Percentiles rank a stretch among this genome's conserved stretches.
phyloP scores from a whole-genome alignment of 2,329 filamentous ascomycete genomes.

The Juglanconis sp. region DNA sequence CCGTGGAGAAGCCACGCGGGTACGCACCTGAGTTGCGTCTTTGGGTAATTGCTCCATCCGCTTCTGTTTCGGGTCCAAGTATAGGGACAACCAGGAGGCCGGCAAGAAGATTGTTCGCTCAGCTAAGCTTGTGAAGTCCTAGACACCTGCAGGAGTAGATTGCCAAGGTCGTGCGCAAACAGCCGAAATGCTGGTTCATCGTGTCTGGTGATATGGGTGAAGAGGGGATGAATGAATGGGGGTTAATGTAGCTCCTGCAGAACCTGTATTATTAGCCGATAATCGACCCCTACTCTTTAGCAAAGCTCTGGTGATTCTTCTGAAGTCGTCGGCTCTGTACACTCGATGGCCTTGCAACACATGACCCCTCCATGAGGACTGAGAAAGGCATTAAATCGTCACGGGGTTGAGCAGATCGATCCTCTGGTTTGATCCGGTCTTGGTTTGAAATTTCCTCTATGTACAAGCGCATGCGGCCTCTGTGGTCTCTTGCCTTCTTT shows the following conservation, averaged over 20 bases:
- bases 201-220: not conserved
- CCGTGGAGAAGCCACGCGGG: no score
- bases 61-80: not conserved
- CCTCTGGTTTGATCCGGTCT: not conserved
- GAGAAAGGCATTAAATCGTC: not conserved
- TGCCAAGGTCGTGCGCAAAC: not conserved
- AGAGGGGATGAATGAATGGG: no score
- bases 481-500: not conserved
- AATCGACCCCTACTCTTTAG: no score
- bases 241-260: no score
- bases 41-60: no score
- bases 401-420: not conserved
- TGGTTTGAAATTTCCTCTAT: not conserved
- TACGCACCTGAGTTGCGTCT: no score
- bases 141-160: not conserved
- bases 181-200: conserved; percentile 1
- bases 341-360: not conserved
- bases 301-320: no score
- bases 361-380: not conserved
- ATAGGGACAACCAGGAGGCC: not conserved
- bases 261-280: no score
- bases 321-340: not conserved
- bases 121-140: not conserved
- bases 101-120: not conserved
- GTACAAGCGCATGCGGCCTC: not conserved